Evolutionary conservation across 1,284 basidiomycete genomes (phyloP), one percentile per base, ranked within the genome.

Genomic region (Athelia sp.): DNA sequence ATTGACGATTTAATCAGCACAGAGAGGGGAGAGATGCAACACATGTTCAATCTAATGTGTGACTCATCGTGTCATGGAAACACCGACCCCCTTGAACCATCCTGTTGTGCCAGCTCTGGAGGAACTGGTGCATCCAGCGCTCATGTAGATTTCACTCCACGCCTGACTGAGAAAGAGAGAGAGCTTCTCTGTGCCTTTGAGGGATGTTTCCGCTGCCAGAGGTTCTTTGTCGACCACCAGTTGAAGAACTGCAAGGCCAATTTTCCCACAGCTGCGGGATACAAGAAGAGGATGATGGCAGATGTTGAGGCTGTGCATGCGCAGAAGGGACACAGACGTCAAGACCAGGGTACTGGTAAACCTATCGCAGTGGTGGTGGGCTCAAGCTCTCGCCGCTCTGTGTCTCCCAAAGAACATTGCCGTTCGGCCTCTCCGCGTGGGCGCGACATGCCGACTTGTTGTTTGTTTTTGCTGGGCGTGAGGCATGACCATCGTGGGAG

Each of bases 131-230:
- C 32, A 11, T n/a, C 32, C 32, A 11, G 11, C 11, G 11, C 32
- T n/a, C n/a, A 11, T 11, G 11, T n/a, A n/a, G n/a, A n/a, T n/a
- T 11, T n/a, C 11, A 11, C 32, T n/a, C 32, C 32, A 11, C n/a
- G 32, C 3, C 50, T 48, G 2, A 51, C 31, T 8, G 10, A 46
- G 13, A 24, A 3, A 4, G 34, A 53, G 35, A 15, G 21, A 0
- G 8, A 42, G 13, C 34, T 48, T 18, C 46, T 53, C 4, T 11
- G 9, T 3, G 15, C 22, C 11, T 29, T 48, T 42, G 3, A 32
- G 2, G 38, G 52, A 1, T 52, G 50, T 22, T 47, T 51, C 43
- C 51, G 48, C 38, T 52, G 43, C 34, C 21, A 38, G 4, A 34
- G 23, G 2, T 31, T 46, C 43, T 49, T 22, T 17, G 50, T 46